Conservation (phyloP, 495 filamentous ascomycete species). For the Penicillium desertorum region DNA sequence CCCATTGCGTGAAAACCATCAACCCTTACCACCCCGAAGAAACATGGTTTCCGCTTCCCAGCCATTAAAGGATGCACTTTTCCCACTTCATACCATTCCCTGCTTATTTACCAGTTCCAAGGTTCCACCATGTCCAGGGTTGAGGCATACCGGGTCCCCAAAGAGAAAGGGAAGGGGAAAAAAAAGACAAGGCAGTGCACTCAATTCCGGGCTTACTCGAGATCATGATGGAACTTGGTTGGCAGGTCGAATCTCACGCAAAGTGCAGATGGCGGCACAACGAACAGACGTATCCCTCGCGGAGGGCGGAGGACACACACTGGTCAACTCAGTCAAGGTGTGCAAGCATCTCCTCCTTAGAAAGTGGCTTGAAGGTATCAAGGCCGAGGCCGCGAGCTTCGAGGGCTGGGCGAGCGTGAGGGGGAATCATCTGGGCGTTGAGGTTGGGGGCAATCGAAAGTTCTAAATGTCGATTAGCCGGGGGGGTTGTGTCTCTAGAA, state of each 20-base stretch:
- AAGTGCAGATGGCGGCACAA: conserved; percentile 33
- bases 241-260: conserved; percentile 35
- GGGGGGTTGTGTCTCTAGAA: neutral
- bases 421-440: conserved; percentile 83
- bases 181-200: conserved; percentile 12
- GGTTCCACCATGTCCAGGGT: conserved; percentile 14
- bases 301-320: conserved; percentile 39
- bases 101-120: conserved; percentile 18
- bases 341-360: conserved; percentile 95
- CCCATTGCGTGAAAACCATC: conserved; percentile 40
- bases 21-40: conserved; percentile 28
- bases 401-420: conserved; percentile 73
- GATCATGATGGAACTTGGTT: conserved; percentile 38
- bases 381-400: conserved; percentile 81
- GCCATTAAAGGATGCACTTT: conserved; percentile 32
- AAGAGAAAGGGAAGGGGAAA: neutral
- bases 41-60: conserved; percentile 29
- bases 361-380: conserved; percentile 86
- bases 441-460: conserved; percentile 88
- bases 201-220: conserved; percentile 36
- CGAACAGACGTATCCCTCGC: conserved; percentile 43
- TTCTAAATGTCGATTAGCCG: conserved; percentile 37
- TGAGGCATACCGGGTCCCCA: conserved; percentile 11
- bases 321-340: conserved; percentile 78
- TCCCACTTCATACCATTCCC: conserved; percentile 21